Base-by-base conservation (phyloP, 1,139 yeast species). In the Pichia sp. region DNA sequence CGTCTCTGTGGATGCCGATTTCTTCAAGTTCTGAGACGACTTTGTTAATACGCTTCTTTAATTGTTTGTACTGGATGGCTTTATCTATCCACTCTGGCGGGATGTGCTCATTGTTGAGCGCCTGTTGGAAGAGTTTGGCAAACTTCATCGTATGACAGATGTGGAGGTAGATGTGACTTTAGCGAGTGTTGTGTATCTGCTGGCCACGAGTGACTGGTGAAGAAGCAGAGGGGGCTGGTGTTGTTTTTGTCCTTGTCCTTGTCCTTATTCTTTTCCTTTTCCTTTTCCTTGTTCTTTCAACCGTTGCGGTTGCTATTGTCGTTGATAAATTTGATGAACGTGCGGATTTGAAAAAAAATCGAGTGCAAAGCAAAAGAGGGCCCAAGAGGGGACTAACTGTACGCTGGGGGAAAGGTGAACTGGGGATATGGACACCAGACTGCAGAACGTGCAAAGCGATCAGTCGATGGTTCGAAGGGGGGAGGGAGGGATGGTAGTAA, bases 81-180 rank as follows among this genome's bases (percentile, higher is more conserved):
- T 76, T 72, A 25, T 67, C 71, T 0, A 73, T 62, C 91, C 91
- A 81, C 27, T 76, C 80, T 27, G 65, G 68, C 4, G 91, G 91
- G 24, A 81, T 64, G 6, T 72, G 69, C 31, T 76, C 81, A 39
- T 72, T 77, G 23, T 64, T 65, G 21, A 81, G 64, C 2, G 77
- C 69, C 47, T 77, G 76, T 51, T 81, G 79, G 42, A 79, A 71
- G 6, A 73, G 69, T 55, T 81, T 81, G 7, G 85, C 88, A 55
- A 81, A 81, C 66, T 81, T 81, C 91, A 78, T 77, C 15, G 19
- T n/a, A n/a, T n/a, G n/a, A n/a, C n/a, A n/a, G n/a, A n/a, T n/a
- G n/a, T n/a, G n/a, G n/a, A n/a, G n/a, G 22, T 9, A 11, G 22
- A 21, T 21, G 22, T 21, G 8, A 11, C 22, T 21, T 8, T 9